A percentile compares a stretch with the other conserved stretches of the same genome.
Conservation (phyloP, 2,329 filamentous ascomycete genomes). For the Aspergillus spinulosporus region DNA sequence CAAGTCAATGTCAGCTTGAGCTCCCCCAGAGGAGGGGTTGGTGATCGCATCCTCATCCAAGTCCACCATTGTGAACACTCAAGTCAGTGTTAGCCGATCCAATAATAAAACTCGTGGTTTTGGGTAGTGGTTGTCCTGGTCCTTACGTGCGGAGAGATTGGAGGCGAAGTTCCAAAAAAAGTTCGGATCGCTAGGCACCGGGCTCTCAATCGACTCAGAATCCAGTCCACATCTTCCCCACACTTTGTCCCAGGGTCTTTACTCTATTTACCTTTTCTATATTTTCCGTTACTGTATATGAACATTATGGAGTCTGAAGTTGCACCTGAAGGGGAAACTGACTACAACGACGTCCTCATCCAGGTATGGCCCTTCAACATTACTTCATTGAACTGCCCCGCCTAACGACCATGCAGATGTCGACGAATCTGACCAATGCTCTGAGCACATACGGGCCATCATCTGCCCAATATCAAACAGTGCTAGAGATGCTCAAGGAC, state of each 20-base stretch:
- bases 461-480: constrained; percentile 39
- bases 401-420: constrained; percentile 32
- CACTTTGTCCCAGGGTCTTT: neutral
- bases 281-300: neutral
- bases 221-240: constrained; percentile 8
- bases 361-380: constrained; percentile 19
- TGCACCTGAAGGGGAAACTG: neutral
- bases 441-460: constrained; percentile 40
- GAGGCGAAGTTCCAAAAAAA: neutral
- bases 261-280: neutral
- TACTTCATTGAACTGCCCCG: neutral
- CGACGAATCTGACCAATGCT: constrained; percentile 45
- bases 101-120: neutral
- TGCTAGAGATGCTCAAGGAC: constrained; percentile 39
- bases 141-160: neutral
- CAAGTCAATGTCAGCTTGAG: constrained; percentile 59
- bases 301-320: constrained; percentile 6
- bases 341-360: constrained; percentile 25
- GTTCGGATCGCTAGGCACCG: neutral
- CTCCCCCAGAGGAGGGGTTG: constrained; percentile 28
- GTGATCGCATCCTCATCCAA: constrained; percentile 46
- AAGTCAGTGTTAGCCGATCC: neutral
- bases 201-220: neutral
- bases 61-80: constrained; percentile 41
- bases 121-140: neutral